Percentiles rank a stretch among this genome's conserved stretches.
phyloP scores from a whole-genome alignment of 2,329 filamentous ascomycete genomes.

The Cladosporium colombiae region DNA sequence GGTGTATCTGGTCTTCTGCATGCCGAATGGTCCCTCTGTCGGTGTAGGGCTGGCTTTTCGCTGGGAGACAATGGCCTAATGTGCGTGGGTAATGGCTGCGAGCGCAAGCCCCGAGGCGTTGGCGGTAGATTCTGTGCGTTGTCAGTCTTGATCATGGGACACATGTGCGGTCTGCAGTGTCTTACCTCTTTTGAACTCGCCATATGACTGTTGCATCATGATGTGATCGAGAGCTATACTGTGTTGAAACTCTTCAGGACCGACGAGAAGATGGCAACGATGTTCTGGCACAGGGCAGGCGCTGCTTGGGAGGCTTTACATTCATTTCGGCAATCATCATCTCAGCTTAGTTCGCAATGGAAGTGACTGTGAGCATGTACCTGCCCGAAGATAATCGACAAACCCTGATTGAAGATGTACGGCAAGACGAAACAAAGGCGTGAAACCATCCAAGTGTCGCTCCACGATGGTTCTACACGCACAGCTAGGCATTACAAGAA shows the following conservation, averaged over 20 bases:
- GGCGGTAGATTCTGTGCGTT: slow-evolving; percentile 10
- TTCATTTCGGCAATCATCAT: neutral
- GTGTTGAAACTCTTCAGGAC: no score
- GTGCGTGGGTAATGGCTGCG: neutral
- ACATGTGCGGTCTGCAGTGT: slow-evolving; percentile 19
- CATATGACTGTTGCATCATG: slow-evolving; percentile 23
- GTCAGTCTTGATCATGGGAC: neutral
- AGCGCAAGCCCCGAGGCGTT: neutral
- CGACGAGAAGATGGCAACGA: neutral
- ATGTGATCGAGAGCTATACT: neutral
- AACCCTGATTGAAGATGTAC: neutral
- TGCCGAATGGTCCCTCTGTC: slow-evolving; percentile 37
- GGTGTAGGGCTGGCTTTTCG: slow-evolving; percentile 32
- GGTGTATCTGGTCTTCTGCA: slow-evolving; percentile 34
- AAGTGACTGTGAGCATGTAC: neutral
- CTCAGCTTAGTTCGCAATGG: neutral
- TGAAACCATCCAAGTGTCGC: neutral
- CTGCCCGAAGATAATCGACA: neutral
- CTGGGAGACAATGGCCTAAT: slow-evolving; percentile 28
- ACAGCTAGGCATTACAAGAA: neutral
- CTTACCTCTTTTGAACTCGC: slow-evolving; percentile 33
- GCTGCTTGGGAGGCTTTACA: neutral
- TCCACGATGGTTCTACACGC: neutral
- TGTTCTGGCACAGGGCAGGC: neutral
- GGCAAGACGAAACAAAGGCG: neutral